Evolutionary conservation across 768 basidiomycete genomes (phyloP).

Genomic region (Auriscalpium microsporum): DNA sequence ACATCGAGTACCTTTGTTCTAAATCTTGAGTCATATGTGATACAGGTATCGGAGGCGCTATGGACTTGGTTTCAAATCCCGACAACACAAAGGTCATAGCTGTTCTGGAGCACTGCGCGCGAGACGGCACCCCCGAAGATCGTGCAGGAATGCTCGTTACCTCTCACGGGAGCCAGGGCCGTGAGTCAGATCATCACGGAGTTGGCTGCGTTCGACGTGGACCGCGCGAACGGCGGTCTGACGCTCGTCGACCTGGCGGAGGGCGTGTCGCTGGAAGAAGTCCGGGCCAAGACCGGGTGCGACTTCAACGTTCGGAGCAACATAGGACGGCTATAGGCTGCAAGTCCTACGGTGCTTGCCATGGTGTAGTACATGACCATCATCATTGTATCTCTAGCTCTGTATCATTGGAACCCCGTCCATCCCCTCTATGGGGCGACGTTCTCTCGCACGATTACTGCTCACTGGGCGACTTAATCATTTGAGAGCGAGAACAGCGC

Average conservation of each 20-base stretch:
- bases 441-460: too few relatives aligned
- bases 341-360: constrained; percentile 4
- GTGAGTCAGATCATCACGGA: constrained; percentile 94
- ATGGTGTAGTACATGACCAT: too few relatives aligned
- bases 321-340: constrained; percentile 32
- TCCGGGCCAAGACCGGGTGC: constrained; percentile 80
- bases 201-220: constrained; percentile 83
- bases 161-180: constrained; percentile 79
- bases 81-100: constrained; percentile 90
- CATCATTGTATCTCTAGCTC: too few relatives aligned
- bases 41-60: constrained; percentile 87
- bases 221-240: constrained; percentile 64
- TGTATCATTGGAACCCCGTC: too few relatives aligned
- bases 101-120: constrained; percentile 85
- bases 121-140: constrained; percentile 86
- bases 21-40: neutral
- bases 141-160: constrained; percentile 69
- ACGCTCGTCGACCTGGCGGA: constrained; percentile 77
- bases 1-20: neutral
- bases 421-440: too few relatives aligned
- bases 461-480: too few relatives aligned
- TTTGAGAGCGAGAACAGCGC: too few relatives aligned
- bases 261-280: constrained; percentile 76
- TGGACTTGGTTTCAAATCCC: constrained; percentile 95
- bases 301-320: constrained; percentile 57